These are phyloP conservation scores for Yamadazyma blattariae DNA, from an alignment of 1,139 yeast species.

Conservation along the genomic window DNA sequence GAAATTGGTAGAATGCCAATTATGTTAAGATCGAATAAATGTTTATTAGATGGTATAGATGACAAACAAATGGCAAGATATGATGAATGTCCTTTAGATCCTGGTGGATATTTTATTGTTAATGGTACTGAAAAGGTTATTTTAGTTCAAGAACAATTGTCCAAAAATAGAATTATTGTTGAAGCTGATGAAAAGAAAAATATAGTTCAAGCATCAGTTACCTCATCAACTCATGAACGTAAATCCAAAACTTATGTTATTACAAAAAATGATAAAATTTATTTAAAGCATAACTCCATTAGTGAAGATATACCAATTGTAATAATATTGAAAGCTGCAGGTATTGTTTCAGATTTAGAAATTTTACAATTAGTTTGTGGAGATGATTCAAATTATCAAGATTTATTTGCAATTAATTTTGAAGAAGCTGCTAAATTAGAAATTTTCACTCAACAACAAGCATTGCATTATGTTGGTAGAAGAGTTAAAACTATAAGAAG, in stretches of 20 bases:
- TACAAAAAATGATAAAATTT: slow-evolving; percentile 85
- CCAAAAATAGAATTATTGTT: slow-evolving; percentile 95
- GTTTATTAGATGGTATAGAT: slow-evolving; percentile 75
- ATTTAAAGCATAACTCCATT: slow-evolving; percentile 90
- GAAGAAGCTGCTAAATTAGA: slow-evolving; percentile 91
- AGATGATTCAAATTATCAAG: slow-evolving; percentile 81
- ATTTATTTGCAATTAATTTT: slow-evolving; percentile 84
- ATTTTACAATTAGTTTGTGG: slow-evolving; percentile 95
- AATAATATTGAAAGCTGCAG: slow-evolving; percentile 91
- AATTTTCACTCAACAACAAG: slow-evolving; percentile 90
- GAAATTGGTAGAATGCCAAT: slow-evolving; percentile 98
- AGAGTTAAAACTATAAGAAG: slow-evolving; percentile 91
- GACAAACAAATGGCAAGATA: slow-evolving; percentile 83
- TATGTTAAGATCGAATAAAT: slow-evolving; percentile 90
- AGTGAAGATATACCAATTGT: slow-evolving; percentile 96
- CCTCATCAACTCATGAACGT: slow-evolving; percentile 96
- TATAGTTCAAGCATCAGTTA: slow-evolving; percentile 94
- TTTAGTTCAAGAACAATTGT: slow-evolving; percentile 92
- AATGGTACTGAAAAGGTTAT: slow-evolving; percentile 98
- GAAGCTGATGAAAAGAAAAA: slow-evolving; percentile 95
- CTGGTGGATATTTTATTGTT: slow-evolving; percentile 97
- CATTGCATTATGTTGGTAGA: slow-evolving; percentile 84
- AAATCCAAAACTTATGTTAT: slow-evolving; percentile 95
- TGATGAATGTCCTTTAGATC: slow-evolving; percentile 96
- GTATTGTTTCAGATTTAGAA: slow-evolving; percentile 88